These are phyloP conservation scores for Lepidium sativum DNA, from an alignment of 345 rosid species.

Conservation along the genomic window DNA sequence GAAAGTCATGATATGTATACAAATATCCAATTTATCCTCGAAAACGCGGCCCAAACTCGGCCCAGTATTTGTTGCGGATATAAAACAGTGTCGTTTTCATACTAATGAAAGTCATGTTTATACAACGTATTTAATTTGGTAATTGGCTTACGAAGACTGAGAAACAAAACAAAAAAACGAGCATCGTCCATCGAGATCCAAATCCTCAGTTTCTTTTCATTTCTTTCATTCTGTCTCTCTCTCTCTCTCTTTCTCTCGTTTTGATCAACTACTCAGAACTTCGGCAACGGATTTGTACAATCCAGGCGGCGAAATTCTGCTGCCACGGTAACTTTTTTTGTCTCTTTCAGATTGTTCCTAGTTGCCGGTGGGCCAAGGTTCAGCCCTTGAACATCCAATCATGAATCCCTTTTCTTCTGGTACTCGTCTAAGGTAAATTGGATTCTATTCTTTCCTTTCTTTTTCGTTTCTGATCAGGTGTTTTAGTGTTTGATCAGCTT, in stretches of 20 bases:
- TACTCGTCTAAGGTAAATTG: constrained; percentile 82
- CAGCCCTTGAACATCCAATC: constrained; percentile 40
- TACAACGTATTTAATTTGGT: constrained; percentile 14
- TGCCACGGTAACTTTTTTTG: not conserved
- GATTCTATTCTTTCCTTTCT: not conserved
- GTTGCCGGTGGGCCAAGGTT: constrained; percentile 15
- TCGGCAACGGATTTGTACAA: constrained; percentile 17
- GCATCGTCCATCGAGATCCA: constrained; percentile 49
- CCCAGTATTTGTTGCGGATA: not conserved
- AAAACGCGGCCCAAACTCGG: not conserved
- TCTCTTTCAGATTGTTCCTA: not conserved
- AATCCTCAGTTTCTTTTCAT: constrained; percentile 31
- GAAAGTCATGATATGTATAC: too few relatives aligned
- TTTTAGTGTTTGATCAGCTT: constrained; percentile 15
- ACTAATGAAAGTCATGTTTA: not conserved
- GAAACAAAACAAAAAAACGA: constrained; percentile 1
- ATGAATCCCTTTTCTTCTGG: constrained; percentile 98
- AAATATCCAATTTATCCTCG: not conserved
- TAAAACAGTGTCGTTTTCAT: not conserved
- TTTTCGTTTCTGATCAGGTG: not conserved
- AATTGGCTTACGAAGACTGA: constrained; percentile 14
- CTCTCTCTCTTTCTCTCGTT: not conserved
- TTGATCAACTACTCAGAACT: constrained; percentile 30
- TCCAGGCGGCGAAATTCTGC: constrained; percentile 9
- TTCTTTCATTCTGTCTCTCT: too few relatives aligned